Evolutionary conservation across 768 basidiomycete species (phyloP), one percentile per base, ranked within the genome.

Genomic region (Terana coerulea): DNA sequence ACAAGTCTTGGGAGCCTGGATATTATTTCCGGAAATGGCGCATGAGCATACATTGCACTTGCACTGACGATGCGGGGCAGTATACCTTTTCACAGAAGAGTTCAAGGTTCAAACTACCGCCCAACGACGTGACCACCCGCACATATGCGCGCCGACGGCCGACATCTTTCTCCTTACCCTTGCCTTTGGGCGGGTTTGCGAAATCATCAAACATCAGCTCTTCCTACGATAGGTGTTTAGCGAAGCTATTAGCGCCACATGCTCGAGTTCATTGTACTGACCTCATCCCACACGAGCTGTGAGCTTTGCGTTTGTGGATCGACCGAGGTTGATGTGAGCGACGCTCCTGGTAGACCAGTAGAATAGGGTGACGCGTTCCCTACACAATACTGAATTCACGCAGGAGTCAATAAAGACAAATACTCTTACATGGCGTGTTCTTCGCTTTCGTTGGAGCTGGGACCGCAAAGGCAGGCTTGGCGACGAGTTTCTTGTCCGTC

Each of bases 131-230:
- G 42, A 95, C 82, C 25, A 99, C 86, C n/a, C 95, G 88, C 40
- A 93, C 91, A 68, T 98, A 99, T 1, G 91, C 95, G 49, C 95
- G 84, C 37, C 88, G 83, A 64, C 91, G 92, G 10, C 91, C 87
- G 17, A 94, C 76, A 56, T 95, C 91, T 63, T 95, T 95, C 63
- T 95, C 94, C 68, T 98, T 98, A 1, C 85, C 86, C 68, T 92
- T 92, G 1, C 88, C 85, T 67, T 90, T 91, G 2, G 74, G 75
- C 12, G 84, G 83, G 52, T 86, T 86, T 11, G 84, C 76, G 58
- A 99, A 84, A 29, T 90, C 89, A 67, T 98, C 95, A 59, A 95
- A 99, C 97, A 99, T 99, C 14, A 95, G 74, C 65, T 98, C 95
- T 69, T 99, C 97, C 82, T 88, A 56, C 6, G 15, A 39, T 37